Base-by-base conservation (phyloP, 805 yeast genomes). In the Ogataea methylovora region DNA sequence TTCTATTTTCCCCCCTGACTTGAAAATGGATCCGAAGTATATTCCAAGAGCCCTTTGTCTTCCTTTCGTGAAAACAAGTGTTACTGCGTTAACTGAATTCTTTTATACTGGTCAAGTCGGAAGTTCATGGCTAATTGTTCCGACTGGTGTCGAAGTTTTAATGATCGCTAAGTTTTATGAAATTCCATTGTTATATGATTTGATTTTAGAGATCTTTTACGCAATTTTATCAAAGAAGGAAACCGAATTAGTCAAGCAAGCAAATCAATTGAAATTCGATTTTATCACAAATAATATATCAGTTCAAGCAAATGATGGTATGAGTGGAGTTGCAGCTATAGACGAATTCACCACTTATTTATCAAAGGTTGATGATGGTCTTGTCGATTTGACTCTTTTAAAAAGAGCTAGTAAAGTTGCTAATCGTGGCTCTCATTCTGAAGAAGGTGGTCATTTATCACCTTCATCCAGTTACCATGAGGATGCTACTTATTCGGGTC, bases 91-190 rank as follows among this genome's bases (percentile, higher is more conserved):
- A 42, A 63, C 79, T 19, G 92, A 83, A 49, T 84, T 76, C 51
- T 62, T 84, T 36, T 81, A 79, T 47, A 83, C 88, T 5, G 94
- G 92, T 1, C 87, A 82, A 53, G 73, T 84, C 16, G 85, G 85
- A 18, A 74, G 79, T 34, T 78, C 72, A 45, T 82, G 90, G 90
- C 56, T 67, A n/a, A 56, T 83, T 26, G 63, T 72, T 2, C 90
- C 92, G 0, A 76, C 83, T 0, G 71, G 82, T 0, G 62, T 81
- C 26, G 86, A 81, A 43, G 65, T 77, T 30, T 60, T 82, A 43
- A 52, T 76, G 23, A 65, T 79, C 47, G 68, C 88, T 3, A 78
- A 79, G 44, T 66, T 73, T 39, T 81, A 76, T 48, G 79, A 79
- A 40, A 66, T 83, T 17, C 88, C 90, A 2, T 57, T 83, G 33